phyloP scores from a whole-genome alignment of 176 grass and related monocot genomes.

The Triticum urartu region DNA sequence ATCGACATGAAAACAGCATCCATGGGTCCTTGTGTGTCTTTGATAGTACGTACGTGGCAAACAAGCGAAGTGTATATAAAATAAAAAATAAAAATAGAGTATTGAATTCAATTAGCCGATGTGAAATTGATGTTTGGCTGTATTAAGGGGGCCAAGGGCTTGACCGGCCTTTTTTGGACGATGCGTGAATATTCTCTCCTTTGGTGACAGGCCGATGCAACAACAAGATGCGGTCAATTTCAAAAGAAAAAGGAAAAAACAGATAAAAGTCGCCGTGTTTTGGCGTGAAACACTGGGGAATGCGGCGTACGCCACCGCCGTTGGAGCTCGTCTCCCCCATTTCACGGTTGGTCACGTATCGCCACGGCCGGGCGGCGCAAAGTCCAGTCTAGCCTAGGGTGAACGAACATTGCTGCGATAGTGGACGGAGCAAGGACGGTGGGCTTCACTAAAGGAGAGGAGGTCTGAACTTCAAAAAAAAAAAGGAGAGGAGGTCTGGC shows the following conservation, averaged over 20 bases:
- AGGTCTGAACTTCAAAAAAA: too few relatives aligned
- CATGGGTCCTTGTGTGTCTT: too few relatives aligned
- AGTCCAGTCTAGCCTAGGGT: background rate
- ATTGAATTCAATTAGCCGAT: background rate
- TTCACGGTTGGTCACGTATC: background rate
- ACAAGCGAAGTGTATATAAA: background rate
- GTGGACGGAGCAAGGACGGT: too few relatives aligned
- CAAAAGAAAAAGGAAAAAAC: too few relatives aligned
- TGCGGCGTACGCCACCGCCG: background rate
- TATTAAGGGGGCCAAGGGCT: constrained; percentile 33
- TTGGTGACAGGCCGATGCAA: background rate
- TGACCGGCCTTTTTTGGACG: constrained; percentile 14
- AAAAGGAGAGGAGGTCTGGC: too few relatives aligned
- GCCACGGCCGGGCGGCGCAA: background rate
- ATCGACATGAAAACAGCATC: too few relatives aligned
- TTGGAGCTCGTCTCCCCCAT: background rate
- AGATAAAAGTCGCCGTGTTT: background rate
- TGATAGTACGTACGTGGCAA: background rate
- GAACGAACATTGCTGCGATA: too few relatives aligned
- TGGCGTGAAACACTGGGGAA: constrained; percentile 13
- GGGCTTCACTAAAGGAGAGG: too few relatives aligned
- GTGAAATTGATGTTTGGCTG: constrained; percentile 7
- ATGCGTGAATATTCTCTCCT: background rate
- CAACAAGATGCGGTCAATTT: too few relatives aligned
- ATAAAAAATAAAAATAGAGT: background rate